Evolutionary conservation across 2,329 filamentous ascomycete genomes (phyloP).

Genomic region (Aspergillus viridinutans): DNA sequence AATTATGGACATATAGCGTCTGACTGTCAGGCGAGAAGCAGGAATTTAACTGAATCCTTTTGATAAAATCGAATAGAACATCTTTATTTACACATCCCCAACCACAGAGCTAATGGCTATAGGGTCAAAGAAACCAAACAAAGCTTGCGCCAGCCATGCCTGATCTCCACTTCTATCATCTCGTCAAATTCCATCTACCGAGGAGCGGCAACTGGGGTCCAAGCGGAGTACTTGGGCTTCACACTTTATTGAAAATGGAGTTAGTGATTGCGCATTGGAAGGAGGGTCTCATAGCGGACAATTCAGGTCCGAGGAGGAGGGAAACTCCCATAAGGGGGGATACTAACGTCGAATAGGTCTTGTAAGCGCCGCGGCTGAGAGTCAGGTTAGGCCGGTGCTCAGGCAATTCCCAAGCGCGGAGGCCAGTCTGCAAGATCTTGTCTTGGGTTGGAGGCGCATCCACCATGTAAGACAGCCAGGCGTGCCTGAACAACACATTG

Average conservation of each 20-base stretch:
- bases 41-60: background rate
- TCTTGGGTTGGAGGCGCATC: constrained; percentile 81
- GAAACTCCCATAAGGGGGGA: background rate
- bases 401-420: constrained; percentile 71
- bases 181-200: constrained; percentile 23
- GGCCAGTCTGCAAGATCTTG: constrained; percentile 61
- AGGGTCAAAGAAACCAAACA: constrained; percentile 1
- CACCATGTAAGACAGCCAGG: constrained; percentile 92
- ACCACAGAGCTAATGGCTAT: constrained; percentile 7
- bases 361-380: constrained; percentile 72
- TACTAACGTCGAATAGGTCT: constrained; percentile 90
- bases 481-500: constrained; percentile 58
- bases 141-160: background rate
- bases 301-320: too few relatives aligned
- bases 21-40: background rate
- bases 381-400: constrained; percentile 74
- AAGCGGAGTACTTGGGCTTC: constrained; percentile 32
- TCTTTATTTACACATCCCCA: constrained; percentile 35
- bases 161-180: background rate
- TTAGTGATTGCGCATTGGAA: background rate
- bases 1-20: constrained; percentile 4
- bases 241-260: constrained; percentile 19
- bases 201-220: constrained; percentile 33
- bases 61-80: constrained; percentile 19
- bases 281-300: background rate